phyloP scores from a whole-genome alignment of 805 yeast species.

The Wickerhamiella galacta region DNA sequence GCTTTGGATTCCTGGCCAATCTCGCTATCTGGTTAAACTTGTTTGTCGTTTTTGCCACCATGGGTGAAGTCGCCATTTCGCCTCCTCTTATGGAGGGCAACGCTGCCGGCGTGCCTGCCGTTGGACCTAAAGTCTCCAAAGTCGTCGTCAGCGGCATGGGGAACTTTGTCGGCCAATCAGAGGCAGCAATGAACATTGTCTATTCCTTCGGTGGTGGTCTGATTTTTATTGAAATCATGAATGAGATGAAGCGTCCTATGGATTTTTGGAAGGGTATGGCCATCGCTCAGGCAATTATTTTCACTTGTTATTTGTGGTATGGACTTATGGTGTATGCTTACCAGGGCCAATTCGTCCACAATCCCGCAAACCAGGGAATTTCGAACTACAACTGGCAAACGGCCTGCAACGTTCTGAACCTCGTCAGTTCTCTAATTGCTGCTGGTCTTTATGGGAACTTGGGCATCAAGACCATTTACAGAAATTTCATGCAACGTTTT shows the following conservation, averaged over 20 bases:
- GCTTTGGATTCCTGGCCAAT: conserved; percentile 28
- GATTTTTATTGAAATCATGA: conserved; percentile 33
- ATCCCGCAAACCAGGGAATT: conserved; percentile 28
- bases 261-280: conserved; percentile 34
- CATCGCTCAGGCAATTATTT: conserved; percentile 27
- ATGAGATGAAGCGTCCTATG: conserved; percentile 32
- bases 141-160: too few species aligned
- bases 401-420: conserved; percentile 23
- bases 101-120: too few species aligned
- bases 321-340: conserved; percentile 29
- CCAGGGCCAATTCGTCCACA: conserved; percentile 28
- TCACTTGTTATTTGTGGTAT: conserved; percentile 26
- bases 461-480: conserved; percentile 31
- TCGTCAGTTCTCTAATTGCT: conserved; percentile 29
- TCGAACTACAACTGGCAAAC: conserved; percentile 20
- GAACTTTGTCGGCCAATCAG: conserved; percentile 6
- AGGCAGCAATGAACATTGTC: conserved; percentile 28
- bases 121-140: too few species aligned
- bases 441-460: conserved; percentile 32
- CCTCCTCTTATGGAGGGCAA: neutral
- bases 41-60: conserved; percentile 28
- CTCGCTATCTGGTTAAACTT: conserved; percentile 33
- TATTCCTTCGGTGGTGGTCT: conserved; percentile 37
- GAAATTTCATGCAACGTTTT: conserved; percentile 25
- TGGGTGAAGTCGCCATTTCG: conserved; percentile 25